Percentiles rank a stretch among this genome's conserved stretches.
These are phyloP conservation scores for Lodderomyces orthopsilosis DNA, from an alignment of 1,139 yeast genomes.

Conservation along the genomic window DNA sequence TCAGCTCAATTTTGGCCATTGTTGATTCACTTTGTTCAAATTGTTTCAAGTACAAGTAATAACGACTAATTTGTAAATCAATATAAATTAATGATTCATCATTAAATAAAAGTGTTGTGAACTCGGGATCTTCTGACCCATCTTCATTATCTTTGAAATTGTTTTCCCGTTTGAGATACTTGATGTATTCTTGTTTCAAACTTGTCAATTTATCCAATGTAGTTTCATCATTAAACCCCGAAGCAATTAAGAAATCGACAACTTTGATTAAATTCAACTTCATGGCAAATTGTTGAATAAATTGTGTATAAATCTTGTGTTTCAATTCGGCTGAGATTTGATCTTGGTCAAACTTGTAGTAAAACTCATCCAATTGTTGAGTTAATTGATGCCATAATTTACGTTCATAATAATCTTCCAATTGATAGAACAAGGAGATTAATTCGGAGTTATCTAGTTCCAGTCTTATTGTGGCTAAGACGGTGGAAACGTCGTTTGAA, in stretches of 20 bases:
- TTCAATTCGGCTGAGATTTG: conserved; percentile 53
- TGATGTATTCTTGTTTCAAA: conserved; percentile 49
- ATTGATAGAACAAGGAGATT: conserved; percentile 62
- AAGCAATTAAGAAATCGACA: conserved; percentile 67
- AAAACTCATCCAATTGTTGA: conserved; percentile 59
- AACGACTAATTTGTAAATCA: conserved; percentile 75
- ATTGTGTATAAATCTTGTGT: conserved; percentile 66
- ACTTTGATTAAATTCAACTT: conserved; percentile 78
- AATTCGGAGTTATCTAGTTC: conserved; percentile 65
- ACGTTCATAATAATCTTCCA: conserved; percentile 86
- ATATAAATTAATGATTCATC: conserved; percentile 56
- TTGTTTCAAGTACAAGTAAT: conserved; percentile 57
- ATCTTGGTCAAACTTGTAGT: conserved; percentile 30
- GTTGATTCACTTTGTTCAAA: conserved; percentile 64
- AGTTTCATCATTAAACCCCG: conserved; percentile 40
- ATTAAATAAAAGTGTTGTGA: conserved; percentile 34
- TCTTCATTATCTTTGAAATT: conserved; percentile 21
- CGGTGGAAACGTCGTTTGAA: conserved; percentile 51
- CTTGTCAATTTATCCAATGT: conserved; percentile 56
- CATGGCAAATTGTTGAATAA: conserved; percentile 62
- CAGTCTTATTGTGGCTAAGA: conserved; percentile 66
- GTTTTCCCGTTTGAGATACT: conserved; percentile 25
- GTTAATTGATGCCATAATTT: conserved; percentile 82
- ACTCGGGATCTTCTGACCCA: conserved; percentile 30
- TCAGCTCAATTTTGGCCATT: conserved; percentile 58